phyloP scores from a whole-genome alignment of 129 eudicot species.

The Heracleum sosnowskyi region DNA sequence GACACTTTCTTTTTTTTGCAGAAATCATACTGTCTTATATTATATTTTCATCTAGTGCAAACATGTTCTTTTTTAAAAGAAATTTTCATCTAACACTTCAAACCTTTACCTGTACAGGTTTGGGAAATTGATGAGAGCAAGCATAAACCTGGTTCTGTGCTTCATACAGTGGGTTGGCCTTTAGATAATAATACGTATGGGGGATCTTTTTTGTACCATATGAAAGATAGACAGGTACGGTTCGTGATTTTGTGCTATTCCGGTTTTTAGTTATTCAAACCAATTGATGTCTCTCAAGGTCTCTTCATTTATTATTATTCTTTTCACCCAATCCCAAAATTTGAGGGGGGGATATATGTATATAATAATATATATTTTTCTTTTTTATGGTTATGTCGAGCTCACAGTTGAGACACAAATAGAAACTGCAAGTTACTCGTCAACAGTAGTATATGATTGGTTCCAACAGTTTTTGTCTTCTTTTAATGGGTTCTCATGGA shows the following conservation, averaged over 20 bases:
- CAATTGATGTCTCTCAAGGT: neutral
- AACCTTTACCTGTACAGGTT: slow-evolving; percentile 39
- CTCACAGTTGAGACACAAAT: neutral
- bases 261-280: neutral
- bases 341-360: neutral
- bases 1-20: neutral
- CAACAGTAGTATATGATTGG: neutral
- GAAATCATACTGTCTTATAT: too few relatives aligned
- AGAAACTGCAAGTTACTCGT: neutral
- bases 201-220: slow-evolving; percentile 92
- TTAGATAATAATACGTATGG: slow-evolving; percentile 88
- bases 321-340: neutral
- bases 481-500: neutral
- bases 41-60: neutral
- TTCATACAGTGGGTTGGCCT: slow-evolving; percentile 98
- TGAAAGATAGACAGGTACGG: slow-evolving; percentile 88
- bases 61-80: neutral
- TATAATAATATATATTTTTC: neutral
- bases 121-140: slow-evolving; percentile 83
- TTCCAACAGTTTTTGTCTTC: neutral
- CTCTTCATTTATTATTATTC: neutral
- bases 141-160: slow-evolving; percentile 76
- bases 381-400: neutral
- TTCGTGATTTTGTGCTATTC: neutral
- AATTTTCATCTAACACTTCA: neutral